Percentiles rank a stretch among this genome's conserved stretches.
Conservation (phyloP, 805 yeast species). For the Candida dajiaensis region DNA sequence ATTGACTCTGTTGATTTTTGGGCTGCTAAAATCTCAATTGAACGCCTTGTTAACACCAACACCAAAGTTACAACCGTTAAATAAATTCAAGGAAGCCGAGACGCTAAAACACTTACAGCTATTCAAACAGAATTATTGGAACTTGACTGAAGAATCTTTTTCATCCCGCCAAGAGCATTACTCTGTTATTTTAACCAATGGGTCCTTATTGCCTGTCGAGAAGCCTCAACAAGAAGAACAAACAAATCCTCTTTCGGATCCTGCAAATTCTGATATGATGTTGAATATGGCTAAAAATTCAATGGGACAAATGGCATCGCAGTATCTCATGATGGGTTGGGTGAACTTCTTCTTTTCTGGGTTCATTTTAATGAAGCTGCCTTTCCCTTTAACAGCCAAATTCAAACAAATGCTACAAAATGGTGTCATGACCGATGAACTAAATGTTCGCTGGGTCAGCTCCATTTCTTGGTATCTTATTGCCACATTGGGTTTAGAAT, state of each 20-base stretch:
- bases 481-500: constrained; percentile 74
- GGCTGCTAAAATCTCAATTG: constrained; percentile 66
- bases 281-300: constrained; percentile 76
- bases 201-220: constrained; percentile 50
- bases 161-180: constrained; percentile 43
- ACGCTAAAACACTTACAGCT: constrained; percentile 52
- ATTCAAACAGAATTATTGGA: constrained; percentile 48
- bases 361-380: constrained; percentile 78
- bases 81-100: constrained; percentile 55
- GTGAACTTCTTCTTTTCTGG: constrained; percentile 91
- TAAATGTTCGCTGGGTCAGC: constrained; percentile 89
- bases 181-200: constrained; percentile 42
- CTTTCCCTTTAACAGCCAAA: constrained; percentile 84
- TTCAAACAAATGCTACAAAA: constrained; percentile 91
- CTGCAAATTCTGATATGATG: constrained; percentile 65
- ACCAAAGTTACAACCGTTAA: constrained; percentile 47
- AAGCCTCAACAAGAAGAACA: constrained; percentile 31
- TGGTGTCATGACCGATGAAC: constrained; percentile 77
- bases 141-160: constrained; percentile 50
- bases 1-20: constrained; percentile 82
- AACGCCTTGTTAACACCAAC: constrained; percentile 52
- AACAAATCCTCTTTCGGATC: constrained; percentile 64
- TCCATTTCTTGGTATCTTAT: constrained; percentile 95
- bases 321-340: constrained; percentile 94
- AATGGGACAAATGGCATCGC: constrained; percentile 81